Evolutionary conservation across 2,329 filamentous ascomycete genomes (phyloP).

Genomic region (Trichoderma sp.): DNA sequence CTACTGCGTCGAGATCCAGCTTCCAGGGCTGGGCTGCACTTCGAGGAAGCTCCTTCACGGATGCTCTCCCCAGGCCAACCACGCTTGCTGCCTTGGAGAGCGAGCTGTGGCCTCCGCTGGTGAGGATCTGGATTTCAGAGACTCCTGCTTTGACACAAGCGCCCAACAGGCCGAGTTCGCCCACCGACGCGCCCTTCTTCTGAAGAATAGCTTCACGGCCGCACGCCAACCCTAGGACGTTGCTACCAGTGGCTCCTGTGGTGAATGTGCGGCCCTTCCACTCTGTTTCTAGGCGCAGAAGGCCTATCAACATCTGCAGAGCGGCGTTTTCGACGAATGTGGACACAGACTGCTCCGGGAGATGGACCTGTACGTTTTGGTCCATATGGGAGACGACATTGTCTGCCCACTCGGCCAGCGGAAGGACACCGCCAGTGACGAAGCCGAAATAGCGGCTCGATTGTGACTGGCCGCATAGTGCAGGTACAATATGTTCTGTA

Average conservation of each 20-base stretch:
- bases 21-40: slow-evolving; percentile 62
- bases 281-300: slow-evolving; percentile 59
- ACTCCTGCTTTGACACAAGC: slow-evolving; percentile 67
- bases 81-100: slow-evolving; percentile 80
- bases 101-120: slow-evolving; percentile 81
- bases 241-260: slow-evolving; percentile 70
- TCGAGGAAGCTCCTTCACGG: slow-evolving; percentile 62
- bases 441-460: slow-evolving; percentile 81
- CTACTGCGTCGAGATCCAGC: slow-evolving; percentile 67
- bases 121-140: slow-evolving; percentile 72
- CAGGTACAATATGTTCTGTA: slow-evolving; percentile 51
- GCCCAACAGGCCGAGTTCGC: slow-evolving; percentile 67
- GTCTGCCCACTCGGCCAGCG: slow-evolving; percentile 79
- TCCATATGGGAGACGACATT: slow-evolving; percentile 79
- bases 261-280: slow-evolving; percentile 59
- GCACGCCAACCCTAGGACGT: slow-evolving; percentile 73
- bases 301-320: slow-evolving; percentile 65
- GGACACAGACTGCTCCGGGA: slow-evolving; percentile 72
- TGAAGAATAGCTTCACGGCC: slow-evolving; percentile 64
- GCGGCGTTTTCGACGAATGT: slow-evolving; percentile 77
- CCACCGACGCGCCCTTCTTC: slow-evolving; percentile 50
- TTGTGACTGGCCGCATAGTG: slow-evolving; percentile 65
- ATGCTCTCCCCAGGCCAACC: slow-evolving; percentile 72
- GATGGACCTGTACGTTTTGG: slow-evolving; percentile 82
- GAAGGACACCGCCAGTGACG: slow-evolving; percentile 79